Base-by-base conservation (phyloP, 1,139 yeast species). In the Candida tetrigidarum region DNA sequence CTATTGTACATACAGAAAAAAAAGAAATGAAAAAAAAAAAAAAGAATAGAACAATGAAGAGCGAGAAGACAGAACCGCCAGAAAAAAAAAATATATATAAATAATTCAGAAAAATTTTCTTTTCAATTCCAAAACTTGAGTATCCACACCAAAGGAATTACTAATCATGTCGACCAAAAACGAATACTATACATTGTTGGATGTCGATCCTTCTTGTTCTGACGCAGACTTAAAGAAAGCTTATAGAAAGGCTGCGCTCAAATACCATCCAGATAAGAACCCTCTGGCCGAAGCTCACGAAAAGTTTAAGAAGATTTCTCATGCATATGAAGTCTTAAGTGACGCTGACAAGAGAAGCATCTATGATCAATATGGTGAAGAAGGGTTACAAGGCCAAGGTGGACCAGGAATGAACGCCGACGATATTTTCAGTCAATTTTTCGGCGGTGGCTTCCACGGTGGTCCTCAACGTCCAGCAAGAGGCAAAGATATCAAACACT, bases 221-320 rank as follows among this genome's bases (percentile, higher is more conserved):
- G 97, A 88, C 44, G 69, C 80, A 38, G 96, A 92, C 68, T 84
- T 93, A 66, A 93, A 92, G 70, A 93, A 93, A 68, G 97, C 97
- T 16, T 93, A 93, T 74, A 85, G 98, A 76, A 83, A 88, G 59
- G 81, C 89, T 41, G 99, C 99, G 18, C 80, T 93, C 62, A 92
- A 88, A 63, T 87, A 83, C 71, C 99, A 93, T 67, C 99, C 99
- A 50, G 99, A 93, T 72, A 93, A 93, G 78, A 74, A 74, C 59
- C 73, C 79, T 45, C 64, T 69, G 22, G 87, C 91, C 47, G 96
- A 88, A 62, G 98, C 97, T 30, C 96, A 97, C 45, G 99, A 93
- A 64, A 92, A 90, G 71, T 92, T 92, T 70, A 92, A 92, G 72
- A 97, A 91, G 65, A 80, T 90, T 52, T 85, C 95, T 9, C 84